These are phyloP conservation scores for Crotalaria pallida DNA, from an alignment of 306 rosid genomes.

Conservation along the genomic window DNA sequence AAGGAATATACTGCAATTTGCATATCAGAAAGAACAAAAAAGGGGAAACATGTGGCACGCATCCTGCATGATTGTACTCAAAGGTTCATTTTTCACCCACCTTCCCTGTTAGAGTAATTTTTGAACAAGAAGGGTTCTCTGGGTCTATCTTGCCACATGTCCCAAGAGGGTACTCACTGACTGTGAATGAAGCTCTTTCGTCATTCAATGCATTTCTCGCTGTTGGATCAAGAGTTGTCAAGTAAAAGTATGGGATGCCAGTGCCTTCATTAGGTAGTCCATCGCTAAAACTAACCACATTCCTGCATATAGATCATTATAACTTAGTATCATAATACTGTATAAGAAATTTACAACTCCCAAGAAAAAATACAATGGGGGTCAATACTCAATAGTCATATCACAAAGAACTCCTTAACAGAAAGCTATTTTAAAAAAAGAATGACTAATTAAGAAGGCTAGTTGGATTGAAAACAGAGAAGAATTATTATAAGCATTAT, in stretches of 20 bases:
- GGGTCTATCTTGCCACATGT: slow-evolving; percentile 82
- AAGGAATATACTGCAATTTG: neutral
- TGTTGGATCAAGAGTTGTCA: slow-evolving; percentile 89
- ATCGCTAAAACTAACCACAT: slow-evolving; percentile 87
- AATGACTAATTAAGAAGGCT: neutral
- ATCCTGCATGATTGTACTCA: neutral
- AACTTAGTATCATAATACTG: neutral
- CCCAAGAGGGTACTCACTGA: slow-evolving; percentile 78
- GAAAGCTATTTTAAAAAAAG: neutral
- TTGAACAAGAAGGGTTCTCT: slow-evolving; percentile 82
- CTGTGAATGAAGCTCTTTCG: slow-evolving; percentile 67
- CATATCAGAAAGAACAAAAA: neutral
- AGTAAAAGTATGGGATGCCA: slow-evolving; percentile 86
- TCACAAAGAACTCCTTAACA: neutral
- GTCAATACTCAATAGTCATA: no score
- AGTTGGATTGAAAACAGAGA: neutral
- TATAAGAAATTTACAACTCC: neutral
- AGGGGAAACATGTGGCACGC: neutral
- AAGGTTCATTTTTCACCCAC: slow-evolving; percentile 30
- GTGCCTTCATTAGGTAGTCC: slow-evolving; percentile 58
- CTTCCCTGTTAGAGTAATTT: slow-evolving; percentile 80
- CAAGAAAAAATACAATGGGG: neutral
- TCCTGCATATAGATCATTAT: slow-evolving; percentile 38
- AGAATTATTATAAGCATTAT: neutral
- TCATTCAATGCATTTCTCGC: slow-evolving; percentile 63